A percentile compares a stretch with the other conserved stretches of the same genome.
These are phyloP conservation scores for Pseudonitzschia multistriata DNA, from an alignment of 108 stramenopile genomes.

Conservation along the genomic window DNA sequence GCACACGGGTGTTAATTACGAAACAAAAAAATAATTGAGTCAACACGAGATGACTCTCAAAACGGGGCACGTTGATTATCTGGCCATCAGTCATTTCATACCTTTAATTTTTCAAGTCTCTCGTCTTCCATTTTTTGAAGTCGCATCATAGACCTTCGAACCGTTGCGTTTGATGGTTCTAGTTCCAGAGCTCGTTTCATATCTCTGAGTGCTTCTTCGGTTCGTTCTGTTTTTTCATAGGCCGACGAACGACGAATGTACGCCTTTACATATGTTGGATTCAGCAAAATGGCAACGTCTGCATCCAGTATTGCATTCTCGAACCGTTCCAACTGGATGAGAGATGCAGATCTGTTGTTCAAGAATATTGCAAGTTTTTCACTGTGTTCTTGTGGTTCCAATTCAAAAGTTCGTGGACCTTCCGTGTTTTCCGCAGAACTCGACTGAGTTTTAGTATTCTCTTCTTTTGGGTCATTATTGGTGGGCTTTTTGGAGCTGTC, in stretches of 20 bases:
- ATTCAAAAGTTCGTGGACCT: constrained; percentile 20
- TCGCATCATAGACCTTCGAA: constrained; percentile 52
- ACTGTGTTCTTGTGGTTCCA: constrained; percentile 28
- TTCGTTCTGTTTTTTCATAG: constrained; percentile 59
- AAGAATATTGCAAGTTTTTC: constrained; percentile 72
- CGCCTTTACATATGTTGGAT: constrained; percentile 87
- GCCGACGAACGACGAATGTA: constrained; percentile 73
- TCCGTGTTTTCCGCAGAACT: constrained; percentile 12
- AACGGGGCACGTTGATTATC: neutral
- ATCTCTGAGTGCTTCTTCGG: constrained; percentile 64
- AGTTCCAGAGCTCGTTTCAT: constrained; percentile 66
- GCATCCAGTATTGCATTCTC: constrained; percentile 79
- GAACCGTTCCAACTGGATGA: constrained; percentile 56
- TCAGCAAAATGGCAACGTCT: constrained; percentile 58
- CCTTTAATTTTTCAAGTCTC: constrained; percentile 88
- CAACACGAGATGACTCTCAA: neutral
- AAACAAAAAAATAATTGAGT: neutral
- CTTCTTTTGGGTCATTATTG: constrained; percentile 21
- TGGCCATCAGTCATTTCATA: neutral
- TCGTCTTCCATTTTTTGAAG: constrained; percentile 73
- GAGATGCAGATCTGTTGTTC: constrained; percentile 81
- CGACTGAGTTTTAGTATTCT: constrained; percentile 4
- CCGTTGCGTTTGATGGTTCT: constrained; percentile 54
- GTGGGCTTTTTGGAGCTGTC: constrained; percentile 2
- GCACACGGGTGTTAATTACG: neutral